Evolutionary conservation across 2,329 filamentous ascomycete genomes (phyloP).

Genomic region (Beauveria bassiana): DNA sequence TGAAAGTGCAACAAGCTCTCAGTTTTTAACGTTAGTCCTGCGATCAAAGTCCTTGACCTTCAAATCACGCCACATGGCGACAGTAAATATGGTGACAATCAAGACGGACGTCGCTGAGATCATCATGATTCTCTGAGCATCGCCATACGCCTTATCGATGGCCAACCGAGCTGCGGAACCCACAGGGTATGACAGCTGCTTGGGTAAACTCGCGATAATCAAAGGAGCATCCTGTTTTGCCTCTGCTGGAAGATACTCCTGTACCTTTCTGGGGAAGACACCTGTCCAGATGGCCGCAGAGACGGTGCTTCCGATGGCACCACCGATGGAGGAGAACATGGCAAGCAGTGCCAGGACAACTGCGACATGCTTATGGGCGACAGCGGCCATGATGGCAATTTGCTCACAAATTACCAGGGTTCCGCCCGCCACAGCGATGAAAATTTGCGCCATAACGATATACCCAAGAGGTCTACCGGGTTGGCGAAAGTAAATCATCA

Average conservation of each 20-base stretch:
- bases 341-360: not conserved
- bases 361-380: constrained; percentile 30
- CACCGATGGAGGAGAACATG: not conserved
- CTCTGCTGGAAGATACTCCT: not conserved
- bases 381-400: constrained; percentile 50
- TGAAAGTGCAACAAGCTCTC: not conserved
- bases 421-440: constrained; percentile 51
- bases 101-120: not conserved
- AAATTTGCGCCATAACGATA: constrained; percentile 52
- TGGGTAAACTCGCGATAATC: not conserved
- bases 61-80: constrained; percentile 2
- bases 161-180: not conserved
- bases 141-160: not conserved
- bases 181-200: not conserved
- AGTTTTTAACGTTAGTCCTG: not conserved
- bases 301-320: constrained; percentile 1
- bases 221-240: not conserved
- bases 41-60: constrained; percentile 4
- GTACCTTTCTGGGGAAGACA: not conserved
- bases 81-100: not conserved
- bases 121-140: constrained; percentile 7
- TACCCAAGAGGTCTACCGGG: constrained; percentile 43
- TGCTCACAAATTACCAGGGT: constrained; percentile 50
- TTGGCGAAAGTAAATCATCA: constrained; percentile 35
- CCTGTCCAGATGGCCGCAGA: constrained; percentile 5